Evolutionary conservation across 2,329 filamentous ascomycete genomes (phyloP), one percentile per base, ranked within the genome.

Genomic region (Aureobasidium leucospermi): DNA sequence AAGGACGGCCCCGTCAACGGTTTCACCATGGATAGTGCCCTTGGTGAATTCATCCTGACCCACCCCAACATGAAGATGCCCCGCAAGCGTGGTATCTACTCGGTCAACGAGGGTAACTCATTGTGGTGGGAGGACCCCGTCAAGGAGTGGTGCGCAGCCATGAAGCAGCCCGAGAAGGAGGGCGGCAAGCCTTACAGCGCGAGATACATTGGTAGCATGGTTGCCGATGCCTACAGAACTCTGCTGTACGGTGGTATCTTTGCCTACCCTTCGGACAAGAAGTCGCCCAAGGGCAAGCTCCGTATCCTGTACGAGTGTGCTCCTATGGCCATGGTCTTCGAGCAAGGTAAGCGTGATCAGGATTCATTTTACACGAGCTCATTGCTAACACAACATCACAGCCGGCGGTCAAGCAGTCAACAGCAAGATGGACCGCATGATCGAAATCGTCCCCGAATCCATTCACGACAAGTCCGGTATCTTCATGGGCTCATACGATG

Each of bases 11-110:
- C 78, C 63, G 94, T 99, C 76, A 96, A 97, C 76, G 94, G 94
- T 69, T 99, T 99, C 81, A 99, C 94, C 29, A 85, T 99, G 69
- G 94, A 99, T 79, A 95, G 89, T 74, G 89, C 91, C 16, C 85
- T 99, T 52, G 94, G 94, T 77, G 94, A 99, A 81, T 99, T 99
- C 80, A 99, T 99, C 76, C 84, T 99, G 61, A 96, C 93, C 13
- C 94, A 99, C 76, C 94, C 94, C 28, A 76, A 96, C 77, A 99
- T 99, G 94, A 80, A 79, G 65, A 86, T 97, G 64, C 94, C 94
- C 58, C 83, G 82, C 73, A 80, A 82, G 70, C 84, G 92, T 64
- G 77, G 86, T 64, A 99, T 99, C 75, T 99, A 99, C 84, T 96
- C 90, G 31, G 91, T 96, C 77, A 99, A 99, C 78, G 94, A 99